Conservation (phyloP, 371 early-diverging fungal genomes). For the Haplosporangium sp. region DNA sequence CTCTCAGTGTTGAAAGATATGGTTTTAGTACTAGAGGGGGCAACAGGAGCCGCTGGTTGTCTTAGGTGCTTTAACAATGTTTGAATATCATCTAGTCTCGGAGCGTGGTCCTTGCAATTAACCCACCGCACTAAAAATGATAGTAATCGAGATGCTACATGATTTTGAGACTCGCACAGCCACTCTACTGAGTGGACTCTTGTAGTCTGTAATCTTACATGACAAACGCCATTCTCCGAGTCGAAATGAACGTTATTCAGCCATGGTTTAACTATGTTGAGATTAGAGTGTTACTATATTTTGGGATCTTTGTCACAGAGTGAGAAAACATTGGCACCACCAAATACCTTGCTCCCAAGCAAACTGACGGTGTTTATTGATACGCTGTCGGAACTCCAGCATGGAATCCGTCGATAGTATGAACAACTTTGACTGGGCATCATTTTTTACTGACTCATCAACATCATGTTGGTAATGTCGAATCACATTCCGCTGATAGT, state of each 20-base stretch:
- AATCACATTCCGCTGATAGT: slow-evolving; percentile 51
- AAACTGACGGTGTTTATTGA: slow-evolving; percentile 29
- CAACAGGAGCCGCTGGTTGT: background rate
- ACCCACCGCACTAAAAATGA: slow-evolving; percentile 46
- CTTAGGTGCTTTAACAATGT: slow-evolving; percentile 14
- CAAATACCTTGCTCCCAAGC: slow-evolving; percentile 42
- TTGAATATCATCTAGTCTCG: slow-evolving; percentile 35
- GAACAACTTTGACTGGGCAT: background rate
- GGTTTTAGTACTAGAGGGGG: background rate
- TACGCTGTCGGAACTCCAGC: slow-evolving; percentile 32
- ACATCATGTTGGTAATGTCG: slow-evolving; percentile 36
- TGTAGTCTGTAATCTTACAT: slow-evolving; percentile 3
- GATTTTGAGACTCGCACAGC: slow-evolving; percentile 27
- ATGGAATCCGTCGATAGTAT: slow-evolving; percentile 20
- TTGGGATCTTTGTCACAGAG: no score
- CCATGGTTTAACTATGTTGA: slow-evolving; percentile 28
- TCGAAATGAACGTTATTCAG: slow-evolving; percentile 26
- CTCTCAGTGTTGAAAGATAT: background rate
- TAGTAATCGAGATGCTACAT: slow-evolving; percentile 31
- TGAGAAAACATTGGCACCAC: background rate
- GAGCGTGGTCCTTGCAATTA: slow-evolving; percentile 39
- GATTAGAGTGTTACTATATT: background rate
- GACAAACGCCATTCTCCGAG: slow-evolving; percentile 29
- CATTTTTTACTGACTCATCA: background rate
- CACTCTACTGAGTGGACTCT: slow-evolving; percentile 9